Base-by-base conservation (phyloP, 2,329 filamentous ascomycete genomes). In the Trichoderma brevicompactum region DNA sequence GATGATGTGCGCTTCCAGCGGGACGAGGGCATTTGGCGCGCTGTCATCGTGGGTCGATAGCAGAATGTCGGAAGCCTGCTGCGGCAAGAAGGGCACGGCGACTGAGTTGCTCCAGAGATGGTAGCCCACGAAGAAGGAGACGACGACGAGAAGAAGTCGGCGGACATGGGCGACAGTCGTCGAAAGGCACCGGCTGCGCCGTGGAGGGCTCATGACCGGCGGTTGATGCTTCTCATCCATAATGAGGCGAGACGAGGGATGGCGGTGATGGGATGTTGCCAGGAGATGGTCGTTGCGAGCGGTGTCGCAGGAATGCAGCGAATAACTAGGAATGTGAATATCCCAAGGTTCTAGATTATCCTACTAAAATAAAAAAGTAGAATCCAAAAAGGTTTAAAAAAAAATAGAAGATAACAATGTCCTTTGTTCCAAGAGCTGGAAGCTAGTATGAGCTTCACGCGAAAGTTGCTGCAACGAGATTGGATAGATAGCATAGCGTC, bases 1-100 rank as follows among this genome's bases (percentile, higher is more conserved):
- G 89, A 98, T 99, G 72, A 98, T 95, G 77, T 98, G 94, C 64
- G 92, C 92, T 76, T 99, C 95, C 2, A 99, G 79, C 4, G 92
- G 91, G 5, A 98, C 90, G 65, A 82, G 78, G 34, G 40, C 59
- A 64, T 66, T 50, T 65, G 65, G 36, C 65, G 67, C 52, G 48
- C 54, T 56, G 4, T 61, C 62, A 12, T 41, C 32, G 36, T 34
- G 28, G 5, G 52, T 58, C 10, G 53, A 32, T 17, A 40, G 41
- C 9, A 65, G 12, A 36, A 50, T 12, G 5, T 44, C 38, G 60
- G 49, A 7, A 9, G 46, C 40, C 15, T 55, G 38, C 13, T 65
- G 54, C 4, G 48, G 41, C 40, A 64, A 12, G 32, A 53, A 56
- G 28, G 19, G n/a, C 38, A 54, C 52, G 23, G 61, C 32, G 64